phyloP scores from a whole-genome alignment of 2,329 filamentous ascomycete species.

The Clonostachys sp. region DNA sequence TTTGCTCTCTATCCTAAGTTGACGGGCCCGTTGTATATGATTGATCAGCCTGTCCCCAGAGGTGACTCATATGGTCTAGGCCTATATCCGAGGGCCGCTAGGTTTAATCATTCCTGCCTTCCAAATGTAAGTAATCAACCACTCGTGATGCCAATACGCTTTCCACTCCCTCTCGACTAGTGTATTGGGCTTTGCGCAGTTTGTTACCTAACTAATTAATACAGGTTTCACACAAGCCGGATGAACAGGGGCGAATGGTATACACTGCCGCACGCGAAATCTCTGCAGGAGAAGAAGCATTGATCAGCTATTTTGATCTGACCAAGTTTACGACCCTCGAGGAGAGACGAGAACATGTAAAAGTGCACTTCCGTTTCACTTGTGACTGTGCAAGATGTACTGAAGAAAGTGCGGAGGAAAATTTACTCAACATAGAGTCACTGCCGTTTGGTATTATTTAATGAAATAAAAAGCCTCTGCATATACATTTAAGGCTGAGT shows the following conservation, averaged over 20 bases:
- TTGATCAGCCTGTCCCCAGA: constrained; percentile 4
- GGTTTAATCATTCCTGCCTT: constrained; percentile 19
- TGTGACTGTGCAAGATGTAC: constrained; percentile 16
- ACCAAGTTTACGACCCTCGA: constrained; percentile 6
- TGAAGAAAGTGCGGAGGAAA: constrained; percentile 12
- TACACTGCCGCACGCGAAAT: constrained; percentile 16
- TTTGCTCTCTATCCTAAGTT: constrained; percentile 16
- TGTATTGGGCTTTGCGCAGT: background rate
- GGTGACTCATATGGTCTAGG: constrained; percentile 16
- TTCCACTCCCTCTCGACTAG: background rate
- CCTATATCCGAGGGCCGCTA: constrained; percentile 17
- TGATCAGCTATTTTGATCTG: constrained; percentile 19
- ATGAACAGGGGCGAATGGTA: constrained; percentile 13
- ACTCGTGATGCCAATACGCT: background rate
- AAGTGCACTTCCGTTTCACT: constrained; percentile 14
- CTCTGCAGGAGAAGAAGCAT: constrained; percentile 12
- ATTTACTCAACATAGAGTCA: constrained; percentile 9
- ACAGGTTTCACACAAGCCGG: constrained; percentile 15
- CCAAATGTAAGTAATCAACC: constrained; percentile 16
- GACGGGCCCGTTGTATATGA: constrained; percentile 11
- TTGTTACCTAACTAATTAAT: background rate
- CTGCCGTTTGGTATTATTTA: background rate
- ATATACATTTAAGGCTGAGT: too few relatives aligned
- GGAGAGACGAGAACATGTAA: constrained; percentile 8
- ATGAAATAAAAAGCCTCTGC: too few relatives aligned